These are phyloP conservation scores for Pachyrhizus erosus DNA, from an alignment of 306 rosid genomes.

Conservation along the genomic window DNA sequence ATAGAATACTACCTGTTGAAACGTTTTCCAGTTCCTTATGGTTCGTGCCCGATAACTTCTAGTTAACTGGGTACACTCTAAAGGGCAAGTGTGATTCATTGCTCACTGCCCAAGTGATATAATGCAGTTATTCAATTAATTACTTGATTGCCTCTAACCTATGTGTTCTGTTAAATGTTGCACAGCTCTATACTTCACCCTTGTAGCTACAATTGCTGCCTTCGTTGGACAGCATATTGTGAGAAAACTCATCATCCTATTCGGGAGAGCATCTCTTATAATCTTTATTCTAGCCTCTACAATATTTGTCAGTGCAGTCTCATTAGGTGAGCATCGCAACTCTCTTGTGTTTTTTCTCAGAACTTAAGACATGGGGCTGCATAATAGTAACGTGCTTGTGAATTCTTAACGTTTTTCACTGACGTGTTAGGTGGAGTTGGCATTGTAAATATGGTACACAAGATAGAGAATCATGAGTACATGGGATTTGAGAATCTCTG, in stretches of 20 bases:
- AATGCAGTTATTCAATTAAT: background rate
- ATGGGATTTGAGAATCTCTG: slow-evolving; percentile 94
- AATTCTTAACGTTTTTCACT: slow-evolving; percentile 26
- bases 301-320: slow-evolving; percentile 77
- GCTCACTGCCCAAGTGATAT: no score
- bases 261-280: slow-evolving; percentile 87
- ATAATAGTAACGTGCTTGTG: background rate
- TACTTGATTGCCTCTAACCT: slow-evolving; percentile 13
- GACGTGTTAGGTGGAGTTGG: slow-evolving; percentile 83
- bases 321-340: slow-evolving; percentile 59
- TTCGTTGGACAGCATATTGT: slow-evolving; percentile 79
- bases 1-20: slow-evolving; percentile 87
- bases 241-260: slow-evolving; percentile 63
- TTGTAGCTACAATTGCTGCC: slow-evolving; percentile 85
- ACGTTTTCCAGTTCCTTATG: slow-evolving; percentile 92
- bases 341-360: background rate
- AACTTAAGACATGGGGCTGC: background rate
- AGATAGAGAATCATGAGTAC: slow-evolving; percentile 61
- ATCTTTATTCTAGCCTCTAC: slow-evolving; percentile 84
- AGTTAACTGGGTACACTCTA: background rate
- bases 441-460: slow-evolving; percentile 61
- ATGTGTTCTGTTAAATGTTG: slow-evolving; percentile 7
- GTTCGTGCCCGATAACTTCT: slow-evolving; percentile 44
- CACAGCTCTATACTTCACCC: slow-evolving; percentile 73
- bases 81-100: background rate